Percentiles rank a stretch among this genome's conserved stretches.
phyloP scores from a whole-genome alignment of 2,329 filamentous ascomycete genomes.

The Fusarium udum region DNA sequence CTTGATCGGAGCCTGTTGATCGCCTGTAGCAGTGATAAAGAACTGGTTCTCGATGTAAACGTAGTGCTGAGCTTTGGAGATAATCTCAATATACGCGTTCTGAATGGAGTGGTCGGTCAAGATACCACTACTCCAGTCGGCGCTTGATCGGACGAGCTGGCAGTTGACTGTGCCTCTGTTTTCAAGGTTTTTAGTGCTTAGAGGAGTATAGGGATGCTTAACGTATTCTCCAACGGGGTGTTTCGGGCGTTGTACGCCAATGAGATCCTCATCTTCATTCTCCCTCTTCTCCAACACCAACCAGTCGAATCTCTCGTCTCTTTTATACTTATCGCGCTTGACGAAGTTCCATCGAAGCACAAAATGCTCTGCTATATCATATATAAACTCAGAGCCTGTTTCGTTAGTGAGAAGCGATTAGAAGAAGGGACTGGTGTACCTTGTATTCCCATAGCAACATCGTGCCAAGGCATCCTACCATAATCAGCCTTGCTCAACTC shows the following conservation, averaged over 20 bases:
- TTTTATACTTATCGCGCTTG: constrained; percentile 98
- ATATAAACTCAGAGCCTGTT: constrained; percentile 58
- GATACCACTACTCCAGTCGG: constrained; percentile 94
- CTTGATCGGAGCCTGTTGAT: constrained; percentile 84
- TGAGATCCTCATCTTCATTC: constrained; percentile 82
- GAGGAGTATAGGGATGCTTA: constrained; percentile 77
- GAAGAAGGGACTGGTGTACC: neutral
- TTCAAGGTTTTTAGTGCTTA: constrained; percentile 71
- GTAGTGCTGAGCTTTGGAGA: constrained; percentile 87
- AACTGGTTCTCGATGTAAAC: constrained; percentile 99
- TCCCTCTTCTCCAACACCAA: constrained; percentile 79
- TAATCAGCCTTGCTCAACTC: constrained; percentile 91
- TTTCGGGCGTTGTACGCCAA: constrained; percentile 88
- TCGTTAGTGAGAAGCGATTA: too few relatives aligned
- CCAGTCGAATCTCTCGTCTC: constrained; percentile 85
- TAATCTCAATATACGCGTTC: constrained; percentile 86
- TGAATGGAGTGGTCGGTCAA: constrained; percentile 85
- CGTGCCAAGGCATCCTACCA: constrained; percentile 98
- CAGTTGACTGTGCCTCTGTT: constrained; percentile 79
- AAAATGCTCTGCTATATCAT: constrained; percentile 96
- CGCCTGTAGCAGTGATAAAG: constrained; percentile 93
- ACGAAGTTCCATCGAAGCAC: constrained; percentile 95
- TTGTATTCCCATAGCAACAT: constrained; percentile 67
- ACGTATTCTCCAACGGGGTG: constrained; percentile 90
- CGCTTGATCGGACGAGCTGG: constrained; percentile 88